Conservation (phyloP, 768 basidiomycete species). For the Boletus eberwhitei region DNA sequence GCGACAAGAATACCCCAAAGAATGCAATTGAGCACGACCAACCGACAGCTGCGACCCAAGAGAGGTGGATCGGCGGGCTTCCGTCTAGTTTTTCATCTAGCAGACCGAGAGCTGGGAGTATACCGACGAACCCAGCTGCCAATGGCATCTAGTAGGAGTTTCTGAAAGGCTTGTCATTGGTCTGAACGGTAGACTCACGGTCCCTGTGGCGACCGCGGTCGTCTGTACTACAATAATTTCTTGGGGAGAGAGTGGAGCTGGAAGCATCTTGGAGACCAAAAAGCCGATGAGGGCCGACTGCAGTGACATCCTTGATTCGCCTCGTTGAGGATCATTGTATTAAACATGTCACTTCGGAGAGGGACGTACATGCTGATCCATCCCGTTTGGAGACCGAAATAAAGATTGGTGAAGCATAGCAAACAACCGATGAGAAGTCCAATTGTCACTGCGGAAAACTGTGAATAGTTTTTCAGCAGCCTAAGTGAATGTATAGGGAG, state of each 20-base stretch:
- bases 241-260: conserved; percentile 76
- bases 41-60: conserved; percentile 67
- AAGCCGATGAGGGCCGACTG: conserved; percentile 93
- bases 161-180: not conserved
- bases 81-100: conserved; percentile 77
- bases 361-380: conserved; percentile 79
- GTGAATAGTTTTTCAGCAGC: not conserved
- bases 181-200: conserved; percentile 27
- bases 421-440: conserved; percentile 84
- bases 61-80: conserved; percentile 66
- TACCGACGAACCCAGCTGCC: conserved; percentile 87
- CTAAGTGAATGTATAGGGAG: not conserved
- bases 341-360: not conserved
- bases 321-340: not conserved
- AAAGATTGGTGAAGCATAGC: conserved; percentile 90
- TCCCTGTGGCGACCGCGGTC: conserved; percentile 91
- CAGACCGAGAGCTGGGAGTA: conserved; percentile 83
- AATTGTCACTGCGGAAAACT: conserved; percentile 60
- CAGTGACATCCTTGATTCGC: conserved; percentile 79
- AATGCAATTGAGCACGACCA: conserved; percentile 94
- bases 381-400: conserved; percentile 83
- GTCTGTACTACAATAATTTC: conserved; percentile 95
- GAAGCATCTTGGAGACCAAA: conserved; percentile 73
- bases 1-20: conserved; percentile 98
- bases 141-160: conserved; percentile 60